phyloP scores from a whole-genome alignment of 192 early-diverging fungal genomes.

The Backusella luteola region DNA sequence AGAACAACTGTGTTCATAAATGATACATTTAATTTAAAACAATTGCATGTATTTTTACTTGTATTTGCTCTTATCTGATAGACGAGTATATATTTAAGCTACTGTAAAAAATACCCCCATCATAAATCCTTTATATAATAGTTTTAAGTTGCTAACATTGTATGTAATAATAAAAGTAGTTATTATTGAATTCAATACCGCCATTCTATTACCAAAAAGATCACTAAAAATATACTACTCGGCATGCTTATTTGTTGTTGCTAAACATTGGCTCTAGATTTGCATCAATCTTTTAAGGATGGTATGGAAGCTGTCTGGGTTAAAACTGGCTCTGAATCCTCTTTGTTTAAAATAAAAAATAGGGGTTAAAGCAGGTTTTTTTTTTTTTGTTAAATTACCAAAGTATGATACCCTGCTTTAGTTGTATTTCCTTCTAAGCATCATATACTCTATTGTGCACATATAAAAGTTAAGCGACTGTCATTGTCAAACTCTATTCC shows the following conservation, averaged over 20 bases:
- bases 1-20: no score
- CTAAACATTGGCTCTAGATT: not conserved
- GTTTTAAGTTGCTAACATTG: no score
- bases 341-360: not conserved
- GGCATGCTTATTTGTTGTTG: not conserved
- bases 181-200: no score
- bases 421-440: not conserved
- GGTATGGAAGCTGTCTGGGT: not conserved
- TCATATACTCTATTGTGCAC: not conserved
- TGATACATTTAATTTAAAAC: no score
- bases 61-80: no score
- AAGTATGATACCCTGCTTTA: not conserved
- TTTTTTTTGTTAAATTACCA: not conserved
- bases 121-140: no score
- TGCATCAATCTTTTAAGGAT: not conserved
- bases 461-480: not conserved
- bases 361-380: not conserved
- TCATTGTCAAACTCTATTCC: not conserved
- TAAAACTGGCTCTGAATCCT: not conserved
- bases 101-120: no score
- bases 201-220: no score
- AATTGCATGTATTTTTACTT: no score
- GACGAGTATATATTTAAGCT: no score
- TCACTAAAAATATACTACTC: not conserved
- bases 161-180: no score